Evolutionary conservation across 805 yeast genomes (phyloP).

Genomic region (Saccharomycopsis selenospora): DNA sequence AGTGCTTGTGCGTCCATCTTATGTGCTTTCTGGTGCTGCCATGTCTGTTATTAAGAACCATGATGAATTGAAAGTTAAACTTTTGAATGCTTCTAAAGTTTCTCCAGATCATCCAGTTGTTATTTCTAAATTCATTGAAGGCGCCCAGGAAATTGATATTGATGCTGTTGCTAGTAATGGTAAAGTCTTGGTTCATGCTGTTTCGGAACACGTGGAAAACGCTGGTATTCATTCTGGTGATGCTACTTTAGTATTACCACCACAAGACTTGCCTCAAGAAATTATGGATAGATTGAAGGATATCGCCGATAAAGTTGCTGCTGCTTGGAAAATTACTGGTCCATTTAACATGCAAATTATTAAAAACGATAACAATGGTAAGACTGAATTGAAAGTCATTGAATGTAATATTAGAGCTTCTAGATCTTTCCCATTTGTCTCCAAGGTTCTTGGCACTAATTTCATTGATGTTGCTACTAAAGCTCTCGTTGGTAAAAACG

Average conservation of each 20-base stretch:
- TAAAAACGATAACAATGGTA: constrained; percentile 56
- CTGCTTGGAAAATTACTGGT: constrained; percentile 93
- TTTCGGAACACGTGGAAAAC: constrained; percentile 95
- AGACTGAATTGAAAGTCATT: constrained; percentile 78
- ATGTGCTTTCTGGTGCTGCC: constrained; percentile 96
- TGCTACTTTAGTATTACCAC: constrained; percentile 92
- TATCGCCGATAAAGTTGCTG: constrained; percentile 88
- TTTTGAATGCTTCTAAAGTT: constrained; percentile 83
- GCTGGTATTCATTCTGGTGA: constrained; percentile 99
- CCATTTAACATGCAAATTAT: constrained; percentile 98
- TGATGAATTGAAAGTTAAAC: constrained; percentile 72
- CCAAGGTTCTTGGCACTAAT: constrained; percentile 91
- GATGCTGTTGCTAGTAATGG: constrained; percentile 95
- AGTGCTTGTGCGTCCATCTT: constrained; percentile 94
- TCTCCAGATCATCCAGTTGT: constrained; percentile 97
- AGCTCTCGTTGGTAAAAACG: constrained; percentile 68
- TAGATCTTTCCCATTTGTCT: constrained; percentile 97
- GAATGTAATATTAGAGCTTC: constrained; percentile 99
- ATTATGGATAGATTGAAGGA: constrained; percentile 70
- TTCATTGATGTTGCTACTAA: constrained; percentile 92
- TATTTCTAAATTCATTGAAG: constrained; percentile 89
- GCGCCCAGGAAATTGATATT: constrained; percentile 94
- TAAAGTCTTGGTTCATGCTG: constrained; percentile 83
- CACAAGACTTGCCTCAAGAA: constrained; percentile 63
- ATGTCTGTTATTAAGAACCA: constrained; percentile 86